Conservation (phyloP, 805 yeast species). For the Candida hungchunana region DNA sequence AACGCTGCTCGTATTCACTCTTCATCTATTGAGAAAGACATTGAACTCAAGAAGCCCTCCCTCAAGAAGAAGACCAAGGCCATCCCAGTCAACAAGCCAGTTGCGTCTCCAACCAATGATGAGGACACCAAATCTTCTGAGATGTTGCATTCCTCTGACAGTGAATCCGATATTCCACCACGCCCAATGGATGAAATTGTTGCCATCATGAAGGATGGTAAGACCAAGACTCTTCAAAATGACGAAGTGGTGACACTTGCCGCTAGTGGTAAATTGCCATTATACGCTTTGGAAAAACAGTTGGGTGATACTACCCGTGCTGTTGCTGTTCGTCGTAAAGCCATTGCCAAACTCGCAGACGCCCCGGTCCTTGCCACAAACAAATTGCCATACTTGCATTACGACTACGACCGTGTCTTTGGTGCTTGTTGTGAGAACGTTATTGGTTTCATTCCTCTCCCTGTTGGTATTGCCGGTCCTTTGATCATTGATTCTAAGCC, state of each 20-base stretch:
- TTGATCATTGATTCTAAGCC: slow-evolving; percentile 83
- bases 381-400: slow-evolving; percentile 72
- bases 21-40: slow-evolving; percentile 27
- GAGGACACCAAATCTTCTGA: slow-evolving; percentile 23
- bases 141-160: slow-evolving; percentile 30
- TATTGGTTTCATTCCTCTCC: slow-evolving; percentile 93
- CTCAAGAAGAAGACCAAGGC: slow-evolving; percentile 32
- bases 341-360: slow-evolving; percentile 78
- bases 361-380: slow-evolving; percentile 73
- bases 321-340: slow-evolving; percentile 85
- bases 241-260: slow-evolving; percentile 73
- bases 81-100: slow-evolving; percentile 27
- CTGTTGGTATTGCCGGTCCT: slow-evolving; percentile 98
- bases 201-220: slow-evolving; percentile 63
- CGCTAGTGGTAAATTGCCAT: slow-evolving; percentile 73
- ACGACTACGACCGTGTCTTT: slow-evolving; percentile 92
- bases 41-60: slow-evolving; percentile 27
- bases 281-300: slow-evolving; percentile 92
- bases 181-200: slow-evolving; percentile 63
- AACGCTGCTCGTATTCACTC: slow-evolving; percentile 77
- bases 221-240: slow-evolving; percentile 59
- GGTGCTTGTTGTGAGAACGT: slow-evolving; percentile 99
- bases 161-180: slow-evolving; percentile 33
- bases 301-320: slow-evolving; percentile 88
- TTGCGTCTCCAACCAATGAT: slow-evolving; percentile 11